These are phyloP conservation scores for Chlorophyllum brunneum DNA, from an alignment of 768 basidiomycete species.

Conservation along the genomic window DNA sequence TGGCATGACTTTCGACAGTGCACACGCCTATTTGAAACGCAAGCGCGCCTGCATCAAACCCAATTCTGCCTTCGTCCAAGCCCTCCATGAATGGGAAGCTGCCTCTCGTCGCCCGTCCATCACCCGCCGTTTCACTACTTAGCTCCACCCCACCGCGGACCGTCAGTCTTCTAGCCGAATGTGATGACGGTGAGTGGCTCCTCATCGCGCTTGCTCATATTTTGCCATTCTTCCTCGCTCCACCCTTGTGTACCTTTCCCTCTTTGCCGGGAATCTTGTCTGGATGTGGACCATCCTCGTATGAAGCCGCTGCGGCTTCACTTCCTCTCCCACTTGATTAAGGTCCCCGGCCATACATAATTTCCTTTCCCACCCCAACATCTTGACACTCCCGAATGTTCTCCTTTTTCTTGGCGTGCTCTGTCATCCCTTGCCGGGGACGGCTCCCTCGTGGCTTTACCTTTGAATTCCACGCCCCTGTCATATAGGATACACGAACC, in stretches of 20 bases:
- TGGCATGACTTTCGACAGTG: slow-evolving; percentile 69
- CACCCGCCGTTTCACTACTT: slow-evolving; percentile 21
- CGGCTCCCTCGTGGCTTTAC: not conserved
- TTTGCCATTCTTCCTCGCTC: not conserved
- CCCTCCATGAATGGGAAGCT: slow-evolving; percentile 56
- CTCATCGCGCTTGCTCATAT: not conserved
- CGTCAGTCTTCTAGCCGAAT: not conserved
- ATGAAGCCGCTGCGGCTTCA: no score
- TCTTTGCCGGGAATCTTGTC: not conserved
- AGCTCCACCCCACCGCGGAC: not conserved
- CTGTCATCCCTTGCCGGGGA: not conserved
- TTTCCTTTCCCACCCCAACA: not conserved
- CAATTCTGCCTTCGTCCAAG: slow-evolving; percentile 69
- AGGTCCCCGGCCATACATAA: not conserved
- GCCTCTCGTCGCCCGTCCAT: slow-evolving; percentile 17
- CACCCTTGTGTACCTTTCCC: not conserved
- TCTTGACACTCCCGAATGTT: not conserved
- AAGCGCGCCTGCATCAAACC: slow-evolving; percentile 74
- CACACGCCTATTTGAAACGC: slow-evolving; percentile 54
- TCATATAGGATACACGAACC: not conserved
- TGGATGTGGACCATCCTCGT: no score
- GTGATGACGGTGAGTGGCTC: not conserved
- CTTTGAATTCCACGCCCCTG: not conserved
- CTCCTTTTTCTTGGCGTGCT: not conserved
- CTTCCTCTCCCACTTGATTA: no score